Evolutionary conservation across 352 stramenopile genomes (phyloP).

Genomic region (Phytophthora litchii): DNA sequence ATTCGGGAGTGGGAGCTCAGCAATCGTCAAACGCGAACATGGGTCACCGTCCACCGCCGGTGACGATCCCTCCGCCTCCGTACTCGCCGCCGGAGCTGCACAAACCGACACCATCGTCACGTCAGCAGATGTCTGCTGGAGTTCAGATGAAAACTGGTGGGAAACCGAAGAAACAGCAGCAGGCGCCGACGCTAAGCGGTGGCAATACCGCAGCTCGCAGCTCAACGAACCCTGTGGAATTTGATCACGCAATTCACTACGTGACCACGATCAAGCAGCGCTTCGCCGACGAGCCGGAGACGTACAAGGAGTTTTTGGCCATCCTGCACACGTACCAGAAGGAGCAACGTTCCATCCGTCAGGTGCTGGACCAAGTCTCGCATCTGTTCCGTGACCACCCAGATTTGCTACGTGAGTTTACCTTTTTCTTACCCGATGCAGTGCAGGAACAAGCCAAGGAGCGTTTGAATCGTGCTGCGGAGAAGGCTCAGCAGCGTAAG

Average conservation of each 20-base stretch:
- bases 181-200: conserved; percentile 22
- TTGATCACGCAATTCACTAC: conserved; percentile 99
- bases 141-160: conserved; percentile 37
- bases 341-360: conserved; percentile 98
- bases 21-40: conserved; percentile 39
- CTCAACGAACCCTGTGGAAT: conserved; percentile 94
- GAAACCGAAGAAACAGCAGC: conserved; percentile 69
- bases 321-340: conserved; percentile 99
- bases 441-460: conserved; percentile 98
- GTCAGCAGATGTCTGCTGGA: conserved; percentile 48
- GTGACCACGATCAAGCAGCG: conserved; percentile 99
- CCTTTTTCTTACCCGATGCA: conserved; percentile 99
- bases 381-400: conserved; percentile 99
- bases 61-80: conserved; percentile 70
- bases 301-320: conserved; percentile 99
- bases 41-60: conserved; percentile 63
- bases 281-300: conserved; percentile 97
- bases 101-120: conserved; percentile 52
- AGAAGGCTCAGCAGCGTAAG: conserved; percentile 93
- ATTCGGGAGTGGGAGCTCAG: conserved; percentile 33
- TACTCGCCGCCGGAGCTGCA: conserved; percentile 65
- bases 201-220: conserved; percentile 40
- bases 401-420: conserved; percentile 99
- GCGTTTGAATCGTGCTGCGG: conserved; percentile 93
- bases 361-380: conserved; percentile 98